Evolutionary conservation across 306 rosid species (phyloP).

Genomic region (Cucurbita ficifolia): DNA sequence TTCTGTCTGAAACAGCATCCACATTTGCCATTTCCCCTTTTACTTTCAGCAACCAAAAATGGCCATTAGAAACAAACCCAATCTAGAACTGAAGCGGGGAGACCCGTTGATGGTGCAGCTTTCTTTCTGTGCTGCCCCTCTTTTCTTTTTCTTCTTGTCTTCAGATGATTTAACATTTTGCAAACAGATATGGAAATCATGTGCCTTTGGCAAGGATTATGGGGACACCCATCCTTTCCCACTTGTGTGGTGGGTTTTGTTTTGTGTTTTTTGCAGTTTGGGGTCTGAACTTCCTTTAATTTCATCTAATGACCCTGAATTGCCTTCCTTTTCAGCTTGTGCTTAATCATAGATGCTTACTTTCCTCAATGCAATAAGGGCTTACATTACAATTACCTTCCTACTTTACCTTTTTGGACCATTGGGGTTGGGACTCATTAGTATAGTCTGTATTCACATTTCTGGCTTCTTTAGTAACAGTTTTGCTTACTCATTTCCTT

Average conservation of each 20-base stretch:
- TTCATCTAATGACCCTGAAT: background rate
- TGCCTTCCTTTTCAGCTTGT: background rate
- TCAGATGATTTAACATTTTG: conserved; percentile 21
- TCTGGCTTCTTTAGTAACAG: background rate
- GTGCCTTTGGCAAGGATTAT: conserved; percentile 33
- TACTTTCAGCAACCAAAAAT: background rate
- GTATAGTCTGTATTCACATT: background rate
- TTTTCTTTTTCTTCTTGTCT: conserved; percentile 10
- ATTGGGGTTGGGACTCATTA: background rate
- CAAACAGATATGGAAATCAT: conserved; percentile 28
- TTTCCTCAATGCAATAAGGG: conserved; percentile 2
- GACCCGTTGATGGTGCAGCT: background rate
- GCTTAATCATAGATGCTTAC: background rate
- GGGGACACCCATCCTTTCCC: conserved; percentile 28
- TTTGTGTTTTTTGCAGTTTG: background rate
- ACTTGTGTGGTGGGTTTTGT: conserved; percentile 28
- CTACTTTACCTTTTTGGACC: conserved; percentile 3
- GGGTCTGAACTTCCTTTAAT: background rate
- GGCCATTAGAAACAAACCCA: background rate
- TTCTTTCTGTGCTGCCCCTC: background rate
- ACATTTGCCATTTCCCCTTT: background rate
- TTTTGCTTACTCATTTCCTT: background rate
- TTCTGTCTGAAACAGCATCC: background rate
- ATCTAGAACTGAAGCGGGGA: background rate
- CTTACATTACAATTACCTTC: background rate